Evolutionary conservation across 306 rosid genomes (phyloP).

Genomic region (Cicer arietinum): DNA sequence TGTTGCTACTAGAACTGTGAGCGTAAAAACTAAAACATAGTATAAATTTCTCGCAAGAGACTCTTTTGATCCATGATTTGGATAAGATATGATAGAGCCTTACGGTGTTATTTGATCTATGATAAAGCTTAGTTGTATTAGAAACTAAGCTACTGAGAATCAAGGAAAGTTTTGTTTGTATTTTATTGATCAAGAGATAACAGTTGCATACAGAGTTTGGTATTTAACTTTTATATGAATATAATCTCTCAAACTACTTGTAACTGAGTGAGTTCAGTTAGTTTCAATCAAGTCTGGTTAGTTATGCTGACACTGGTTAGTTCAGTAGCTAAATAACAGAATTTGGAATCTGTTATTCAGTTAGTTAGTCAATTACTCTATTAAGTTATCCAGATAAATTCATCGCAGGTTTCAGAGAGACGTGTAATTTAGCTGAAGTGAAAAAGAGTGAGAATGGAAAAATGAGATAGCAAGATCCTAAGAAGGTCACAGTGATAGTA

Average conservation of each 20-base stretch:
- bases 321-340: background rate
- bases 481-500: too few relatives aligned
- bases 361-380: background rate
- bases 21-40: background rate
- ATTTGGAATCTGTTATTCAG: background rate
- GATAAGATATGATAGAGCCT: background rate
- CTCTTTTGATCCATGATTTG: background rate
- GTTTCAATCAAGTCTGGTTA: background rate
- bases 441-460: too few relatives aligned
- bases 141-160: background rate
- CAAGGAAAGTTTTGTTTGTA: background rate
- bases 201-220: background rate
- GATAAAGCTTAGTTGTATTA: background rate
- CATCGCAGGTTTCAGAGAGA: too few relatives aligned
- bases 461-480: too few relatives aligned
- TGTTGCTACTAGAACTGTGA: conserved; percentile 5
- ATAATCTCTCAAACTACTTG: background rate
- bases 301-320: background rate
- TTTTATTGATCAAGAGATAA: background rate
- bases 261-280: background rate
- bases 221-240: background rate
- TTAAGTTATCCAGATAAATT: background rate
- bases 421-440: too few relatives aligned
- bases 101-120: background rate
- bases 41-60: background rate